Percentiles rank a stretch among this genome's conserved stretches.
These are phyloP conservation scores for Umbilicus rupestris DNA, from an alignment of 164 flowering plant genomes.

Conservation along the genomic window DNA sequence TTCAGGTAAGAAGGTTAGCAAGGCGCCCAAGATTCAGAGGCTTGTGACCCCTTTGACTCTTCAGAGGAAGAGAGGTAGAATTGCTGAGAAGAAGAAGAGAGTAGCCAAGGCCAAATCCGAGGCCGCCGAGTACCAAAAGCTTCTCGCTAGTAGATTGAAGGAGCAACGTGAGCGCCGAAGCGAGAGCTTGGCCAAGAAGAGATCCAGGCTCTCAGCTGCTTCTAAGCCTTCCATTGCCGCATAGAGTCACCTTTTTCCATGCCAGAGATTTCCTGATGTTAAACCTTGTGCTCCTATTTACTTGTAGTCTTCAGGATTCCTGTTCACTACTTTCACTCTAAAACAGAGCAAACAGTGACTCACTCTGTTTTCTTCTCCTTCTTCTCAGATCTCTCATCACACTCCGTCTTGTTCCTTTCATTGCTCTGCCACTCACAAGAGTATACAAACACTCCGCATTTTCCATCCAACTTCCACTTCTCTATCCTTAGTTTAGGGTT, in stretches of 20 bases:
- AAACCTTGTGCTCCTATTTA: too few species aligned
- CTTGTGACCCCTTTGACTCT: conserved; percentile 42
- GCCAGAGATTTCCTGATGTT: neutral
- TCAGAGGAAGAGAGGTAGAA: conserved; percentile 45
- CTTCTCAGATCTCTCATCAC: neutral
- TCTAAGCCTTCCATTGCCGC: conserved; percentile 32
- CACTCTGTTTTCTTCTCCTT: neutral
- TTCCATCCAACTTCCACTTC: too few species aligned
- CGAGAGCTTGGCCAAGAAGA: conserved; percentile 42
- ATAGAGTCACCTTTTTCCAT: neutral
- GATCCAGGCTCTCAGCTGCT: conserved; percentile 46
- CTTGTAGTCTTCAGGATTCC: too few species aligned
- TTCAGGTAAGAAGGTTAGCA: conserved; percentile 51
- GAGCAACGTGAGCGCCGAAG: conserved; percentile 40
- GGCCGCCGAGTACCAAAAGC: conserved; percentile 49
- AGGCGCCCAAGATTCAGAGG: conserved; percentile 55
- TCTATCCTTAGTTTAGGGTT: too few species aligned
- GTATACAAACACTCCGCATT: too few species aligned
- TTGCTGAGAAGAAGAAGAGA: conserved; percentile 55
- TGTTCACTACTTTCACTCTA: too few species aligned
- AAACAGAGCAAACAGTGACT: conserved; percentile 2
- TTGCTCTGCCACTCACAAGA: neutral
- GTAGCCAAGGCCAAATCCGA: conserved; percentile 46
- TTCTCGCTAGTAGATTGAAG: conserved; percentile 38
- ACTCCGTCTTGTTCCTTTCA: conserved; percentile 5